phyloP scores from a whole-genome alignment of 306 rosid genomes.

The Cucumis hystrix region DNA sequence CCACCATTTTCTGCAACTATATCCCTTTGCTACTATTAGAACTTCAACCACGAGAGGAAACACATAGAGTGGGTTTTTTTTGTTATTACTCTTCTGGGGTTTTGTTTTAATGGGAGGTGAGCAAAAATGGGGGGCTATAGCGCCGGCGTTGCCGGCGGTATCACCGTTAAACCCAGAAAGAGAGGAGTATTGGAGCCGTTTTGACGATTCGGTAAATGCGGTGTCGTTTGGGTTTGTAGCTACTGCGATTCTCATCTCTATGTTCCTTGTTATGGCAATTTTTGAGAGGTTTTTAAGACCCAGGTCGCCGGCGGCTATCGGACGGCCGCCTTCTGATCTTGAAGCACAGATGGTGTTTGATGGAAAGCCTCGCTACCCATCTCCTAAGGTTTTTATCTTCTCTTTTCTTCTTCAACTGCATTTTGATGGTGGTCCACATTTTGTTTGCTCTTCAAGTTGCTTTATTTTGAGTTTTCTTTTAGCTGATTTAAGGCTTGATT shows the following conservation, averaged over 20 bases:
- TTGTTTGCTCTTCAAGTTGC: background rate
- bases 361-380: conserved; percentile 23
- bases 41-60: background rate
- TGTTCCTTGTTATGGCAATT: conserved; percentile 69
- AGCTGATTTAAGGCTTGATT: background rate
- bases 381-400: conserved; percentile 29
- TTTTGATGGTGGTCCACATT: background rate
- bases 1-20: background rate
- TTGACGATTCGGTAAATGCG: conserved; percentile 46
- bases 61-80: background rate
- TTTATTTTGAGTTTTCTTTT: background rate
- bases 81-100: background rate
- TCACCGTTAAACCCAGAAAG: conserved; percentile 30
- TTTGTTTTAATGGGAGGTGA: conserved; percentile 17
- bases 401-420: background rate
- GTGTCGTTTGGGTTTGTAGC: conserved; percentile 62
- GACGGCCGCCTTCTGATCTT: conserved; percentile 25
- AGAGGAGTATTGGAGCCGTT: conserved; percentile 38
- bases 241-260: conserved; percentile 60
- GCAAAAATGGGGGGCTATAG: conserved; percentile 18
- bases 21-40: background rate
- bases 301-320: conserved; percentile 21
- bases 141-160: conserved; percentile 21
- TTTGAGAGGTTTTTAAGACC: conserved; percentile 53
- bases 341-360: conserved; percentile 22